Conservation (phyloP, 179 eudicot species). For the Amaranthus tricolor region DNA sequence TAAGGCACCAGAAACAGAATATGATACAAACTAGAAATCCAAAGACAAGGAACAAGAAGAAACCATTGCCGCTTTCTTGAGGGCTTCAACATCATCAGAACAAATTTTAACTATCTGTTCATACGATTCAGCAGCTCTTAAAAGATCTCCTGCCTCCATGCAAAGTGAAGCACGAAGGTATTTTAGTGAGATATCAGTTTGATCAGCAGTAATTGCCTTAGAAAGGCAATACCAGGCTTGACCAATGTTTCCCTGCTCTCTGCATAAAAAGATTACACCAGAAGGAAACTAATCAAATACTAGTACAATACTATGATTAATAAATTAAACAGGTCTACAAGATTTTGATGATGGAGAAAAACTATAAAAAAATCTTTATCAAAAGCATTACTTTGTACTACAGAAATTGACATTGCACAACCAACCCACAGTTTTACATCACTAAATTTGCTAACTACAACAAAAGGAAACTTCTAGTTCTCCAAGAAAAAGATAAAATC, state of each 20-base stretch:
- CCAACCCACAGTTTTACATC: too few species aligned
- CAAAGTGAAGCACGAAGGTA: slow-evolving; percentile 59
- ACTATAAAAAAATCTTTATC: too few species aligned
- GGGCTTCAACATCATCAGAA: slow-evolving; percentile 64
- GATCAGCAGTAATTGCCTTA: slow-evolving; percentile 86
- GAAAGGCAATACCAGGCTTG: slow-evolving; percentile 71
- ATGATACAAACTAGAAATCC: not conserved
- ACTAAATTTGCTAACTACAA: too few species aligned
- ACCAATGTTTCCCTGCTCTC: slow-evolving; percentile 65
- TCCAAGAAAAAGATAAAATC: too few species aligned
- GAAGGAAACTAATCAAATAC: not conserved
- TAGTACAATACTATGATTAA: not conserved
- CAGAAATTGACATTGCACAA: too few species aligned
- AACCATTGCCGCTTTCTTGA: slow-evolving; percentile 62
- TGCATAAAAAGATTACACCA: slow-evolving; percentile 27
- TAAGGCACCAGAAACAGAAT: not conserved
- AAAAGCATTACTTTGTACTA: too few species aligned
- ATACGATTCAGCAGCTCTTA: slow-evolving; percentile 84
- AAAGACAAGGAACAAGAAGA: slow-evolving; percentile 17
- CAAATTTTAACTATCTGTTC: slow-evolving; percentile 55
- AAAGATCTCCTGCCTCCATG: slow-evolving; percentile 54
- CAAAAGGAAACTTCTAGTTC: too few species aligned
- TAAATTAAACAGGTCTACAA: too few species aligned
- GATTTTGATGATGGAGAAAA: too few species aligned
- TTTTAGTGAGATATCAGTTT: slow-evolving; percentile 57